Base-by-base conservation (phyloP, 106 monocot genomes). In the Xerophyta viscosa region DNA sequence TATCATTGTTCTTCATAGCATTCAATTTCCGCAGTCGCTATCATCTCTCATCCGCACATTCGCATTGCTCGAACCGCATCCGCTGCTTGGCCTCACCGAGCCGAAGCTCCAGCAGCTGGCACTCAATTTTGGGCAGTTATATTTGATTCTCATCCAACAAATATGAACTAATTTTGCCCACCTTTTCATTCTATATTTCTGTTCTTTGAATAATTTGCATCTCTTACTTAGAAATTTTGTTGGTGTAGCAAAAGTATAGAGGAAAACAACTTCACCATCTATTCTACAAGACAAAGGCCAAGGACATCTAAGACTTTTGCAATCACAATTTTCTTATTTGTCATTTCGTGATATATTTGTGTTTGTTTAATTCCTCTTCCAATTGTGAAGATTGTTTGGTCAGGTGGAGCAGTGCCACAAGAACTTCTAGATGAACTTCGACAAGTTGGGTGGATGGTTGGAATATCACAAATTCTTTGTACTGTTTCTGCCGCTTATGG, bases 261-360 rank as follows among this genome's bases (percentile, higher is more conserved):
- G 94, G 94, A 22, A 88, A 79, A 63, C 94, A 96, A 56, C 73
- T 96, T 15, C 94, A 96, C 50, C 62, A 85, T 49, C 85, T 88
- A 8, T 54, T 96, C 29, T 96, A 88, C 84, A 96, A 96, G 60
- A 70, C 70, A 20, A 96, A 82, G 52, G 84, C 68, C 19, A 96
- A 89, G 59, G 88, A 96, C 14, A 65, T 88, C 63, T 69, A 77
- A 54, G 64, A 82, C n/a, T 82, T 96, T 46, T 66, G 48, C 46
- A 70, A 88, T 67, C 58, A 88, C 88, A 0, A 20, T 54, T 36
- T 27, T 11, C 41, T 4, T 14, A 20, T 48, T 56, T 11, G 8
- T 58, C 24, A 1, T n/a, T 41, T 15, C 9, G 8, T 18, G 12
- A 37, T 2, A 18, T 17, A 17, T 19, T 46, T 2, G 15, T 46